Evolutionary conservation across 139 green algal genomes (phyloP).

Genomic region (Chlamydomonas sphaeroides): DNA sequence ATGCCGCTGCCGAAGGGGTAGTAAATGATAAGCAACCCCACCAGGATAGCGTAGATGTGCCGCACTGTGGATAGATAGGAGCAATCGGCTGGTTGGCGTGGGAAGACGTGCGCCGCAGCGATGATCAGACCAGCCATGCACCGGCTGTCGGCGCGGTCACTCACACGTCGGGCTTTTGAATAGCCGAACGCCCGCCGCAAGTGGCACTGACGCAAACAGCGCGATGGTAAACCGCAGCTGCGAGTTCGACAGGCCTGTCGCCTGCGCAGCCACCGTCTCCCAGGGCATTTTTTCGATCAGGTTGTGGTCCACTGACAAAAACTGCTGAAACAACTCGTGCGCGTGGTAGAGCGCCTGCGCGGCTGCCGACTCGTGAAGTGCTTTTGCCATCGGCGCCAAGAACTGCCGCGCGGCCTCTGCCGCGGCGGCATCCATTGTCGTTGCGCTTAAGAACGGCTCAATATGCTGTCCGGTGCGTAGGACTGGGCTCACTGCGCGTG

Average conservation of each 20-base stretch:
- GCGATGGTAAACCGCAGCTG: conserved; percentile 66
- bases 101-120: not conserved
- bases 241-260: conserved; percentile 5
- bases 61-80: conserved; percentile 51
- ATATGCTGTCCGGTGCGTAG: too few relatives aligned
- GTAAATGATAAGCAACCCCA: conserved; percentile 76
- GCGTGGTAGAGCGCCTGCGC: not conserved
- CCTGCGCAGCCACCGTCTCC: not conserved
- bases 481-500: too few relatives aligned
- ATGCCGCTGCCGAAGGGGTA: conserved; percentile 83
- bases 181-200: conserved; percentile 42
- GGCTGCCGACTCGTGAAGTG: not conserved
- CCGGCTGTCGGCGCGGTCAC: not conserved
- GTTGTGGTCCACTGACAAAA: conserved; percentile 5
- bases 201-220: conserved; percentile 60
- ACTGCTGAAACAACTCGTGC: conserved; percentile 4
- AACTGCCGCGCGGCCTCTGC: too few relatives aligned
- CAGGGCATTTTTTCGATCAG: conserved; percentile 12
- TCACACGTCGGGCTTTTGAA: conserved; percentile 56
- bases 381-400: too few relatives aligned
- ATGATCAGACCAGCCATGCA: not conserved
- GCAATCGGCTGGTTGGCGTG: not conserved
- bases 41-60: conserved; percentile 71
- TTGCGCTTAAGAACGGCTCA: too few relatives aligned
- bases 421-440: too few relatives aligned